Percentiles rank a stretch among this genome's conserved stretches.
These are phyloP conservation scores for Paratinospora sagittata DNA, from an alignment of 164 flowering plant species.

Conservation along the genomic window DNA sequence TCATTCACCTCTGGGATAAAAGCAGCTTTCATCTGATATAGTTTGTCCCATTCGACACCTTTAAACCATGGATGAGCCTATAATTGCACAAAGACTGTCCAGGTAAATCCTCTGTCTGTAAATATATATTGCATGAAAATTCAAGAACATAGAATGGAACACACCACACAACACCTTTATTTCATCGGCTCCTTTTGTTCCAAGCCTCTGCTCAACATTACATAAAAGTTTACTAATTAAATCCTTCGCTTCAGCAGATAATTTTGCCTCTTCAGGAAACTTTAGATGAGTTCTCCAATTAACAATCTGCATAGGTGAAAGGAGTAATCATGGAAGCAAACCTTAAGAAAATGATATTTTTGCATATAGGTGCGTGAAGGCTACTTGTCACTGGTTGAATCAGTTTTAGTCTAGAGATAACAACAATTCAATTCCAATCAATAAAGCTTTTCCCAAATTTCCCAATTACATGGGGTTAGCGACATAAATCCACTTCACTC, in stretches of 20 bases:
- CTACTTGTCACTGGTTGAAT: neutral
- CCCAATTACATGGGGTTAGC: no score
- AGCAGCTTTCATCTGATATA: constrained; percentile 92
- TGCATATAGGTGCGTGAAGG: neutral
- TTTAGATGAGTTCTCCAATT: constrained; percentile 90
- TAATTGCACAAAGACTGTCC: constrained; percentile 17
- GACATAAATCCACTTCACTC: no score
- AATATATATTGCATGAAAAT: constrained; percentile 6
- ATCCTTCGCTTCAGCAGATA: constrained; percentile 88
- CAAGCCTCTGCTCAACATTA: constrained; percentile 88
- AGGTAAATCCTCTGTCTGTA: constrained; percentile 6
- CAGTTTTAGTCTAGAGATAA: neutral
- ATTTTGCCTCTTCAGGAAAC: constrained; percentile 92
- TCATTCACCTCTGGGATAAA: constrained; percentile 93
- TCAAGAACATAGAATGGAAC: constrained; percentile 23
- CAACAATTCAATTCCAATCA: no score
- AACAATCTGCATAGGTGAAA: constrained; percentile 58
- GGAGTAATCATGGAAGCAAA: neutral
- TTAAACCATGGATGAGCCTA: constrained; percentile 94
- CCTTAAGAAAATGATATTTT: neutral
- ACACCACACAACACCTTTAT: constrained; percentile 74
- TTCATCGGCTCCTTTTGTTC: constrained; percentile 87
- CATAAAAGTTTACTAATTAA: constrained; percentile 83
- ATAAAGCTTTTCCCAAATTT: no score
- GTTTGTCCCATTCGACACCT: constrained; percentile 70